Base-by-base conservation (phyloP, 2,329 filamentous ascomycete species). In the Bipolaris sorokiniana region DNA sequence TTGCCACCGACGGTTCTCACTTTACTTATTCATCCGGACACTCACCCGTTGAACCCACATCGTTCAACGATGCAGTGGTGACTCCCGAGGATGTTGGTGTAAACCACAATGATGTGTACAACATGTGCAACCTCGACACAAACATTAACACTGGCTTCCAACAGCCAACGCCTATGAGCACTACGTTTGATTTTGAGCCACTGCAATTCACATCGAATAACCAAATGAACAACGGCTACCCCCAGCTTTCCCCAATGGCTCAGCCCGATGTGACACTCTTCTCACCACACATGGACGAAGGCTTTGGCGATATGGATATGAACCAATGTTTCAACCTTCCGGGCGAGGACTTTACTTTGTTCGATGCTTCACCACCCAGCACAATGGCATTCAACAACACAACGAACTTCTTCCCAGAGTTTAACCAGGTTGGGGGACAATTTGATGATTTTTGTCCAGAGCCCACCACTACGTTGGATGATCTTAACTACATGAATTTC, bases 251-350 rank as follows among this genome's bases (percentile, higher is more conserved):
- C 3, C 88, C 89, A 7, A 81, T 82, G 51, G 89, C 87, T 5
- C 88, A 91, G 66, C 83, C 84, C 34, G 87, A 89, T 58, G 79
- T 86, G 1, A 90, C 90, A 78, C 82, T 91, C 31, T 89, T 83
- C 76, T 89, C 89, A 9, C 87, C 89, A 46, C 82, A 82, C 31
- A 63, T 80, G 23, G 89, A 92, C 58, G 88, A 91, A 67, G 84
- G 83, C 37, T 90, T 87, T 64, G 84, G 85, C 38, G 87, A 69
- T 10, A 61, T 68, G 65, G 65, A 67, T 7, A 60, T 67, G 61
- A 58, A 67, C 34, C 77, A 62, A 22, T 51, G 56, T 31, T 76
- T 74, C 58, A 57, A 51, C 42, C 67, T 66, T 2, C 74, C 75
- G 1, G 68, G 76, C 46, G 77, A 72, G 38, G 89, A 91, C 73